A percentile compares a stretch with the other conserved stretches of the same genome.
phyloP scores from a whole-genome alignment of 495 filamentous ascomycete genomes.

The Penicillium subrubescens region DNA sequence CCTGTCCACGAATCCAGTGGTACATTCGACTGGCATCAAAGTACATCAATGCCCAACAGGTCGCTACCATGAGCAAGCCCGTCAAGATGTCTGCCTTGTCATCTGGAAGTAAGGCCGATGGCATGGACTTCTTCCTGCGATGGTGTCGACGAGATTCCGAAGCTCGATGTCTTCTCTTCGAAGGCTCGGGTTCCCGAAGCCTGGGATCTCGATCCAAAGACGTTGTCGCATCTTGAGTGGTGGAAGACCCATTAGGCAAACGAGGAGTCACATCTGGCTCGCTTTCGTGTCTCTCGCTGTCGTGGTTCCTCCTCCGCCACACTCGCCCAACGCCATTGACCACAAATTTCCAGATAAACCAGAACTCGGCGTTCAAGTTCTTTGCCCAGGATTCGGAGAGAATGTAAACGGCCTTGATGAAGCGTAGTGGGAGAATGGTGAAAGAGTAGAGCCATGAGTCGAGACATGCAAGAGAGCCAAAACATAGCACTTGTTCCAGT shows the following conservation, averaged over 20 bases:
- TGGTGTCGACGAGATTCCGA: slow-evolving; percentile 53
- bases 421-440: slow-evolving; percentile 89
- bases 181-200: slow-evolving; percentile 22
- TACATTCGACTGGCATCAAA: slow-evolving; percentile 98
- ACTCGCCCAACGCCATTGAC: slow-evolving; percentile 74
- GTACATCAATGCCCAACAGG: slow-evolving; percentile 82
- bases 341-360: slow-evolving; percentile 70
- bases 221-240: slow-evolving; percentile 2
- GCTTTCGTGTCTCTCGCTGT: slow-evolving; percentile 20
- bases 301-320: slow-evolving; percentile 62
- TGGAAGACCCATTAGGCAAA: slow-evolving; percentile 18
- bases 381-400: slow-evolving; percentile 71
- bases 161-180: slow-evolving; percentile 33
- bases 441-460: slow-evolving; percentile 98
- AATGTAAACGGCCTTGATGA: slow-evolving; percentile 79
- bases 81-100: slow-evolving; percentile 96
- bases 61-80: slow-evolving; percentile 80
- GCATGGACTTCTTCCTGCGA: slow-evolving; percentile 77
- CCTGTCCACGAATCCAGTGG: slow-evolving; percentile 93
- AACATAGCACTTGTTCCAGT: slow-evolving; percentile 83
- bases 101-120: slow-evolving; percentile 78
- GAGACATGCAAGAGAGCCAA: slow-evolving; percentile 86
- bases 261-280: slow-evolving; percentile 31
- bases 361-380: slow-evolving; percentile 63
- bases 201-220: slow-evolving; percentile 28